Base-by-base conservation (phyloP, 2,329 filamentous ascomycete species). In the Aschersonia sp. region DNA sequence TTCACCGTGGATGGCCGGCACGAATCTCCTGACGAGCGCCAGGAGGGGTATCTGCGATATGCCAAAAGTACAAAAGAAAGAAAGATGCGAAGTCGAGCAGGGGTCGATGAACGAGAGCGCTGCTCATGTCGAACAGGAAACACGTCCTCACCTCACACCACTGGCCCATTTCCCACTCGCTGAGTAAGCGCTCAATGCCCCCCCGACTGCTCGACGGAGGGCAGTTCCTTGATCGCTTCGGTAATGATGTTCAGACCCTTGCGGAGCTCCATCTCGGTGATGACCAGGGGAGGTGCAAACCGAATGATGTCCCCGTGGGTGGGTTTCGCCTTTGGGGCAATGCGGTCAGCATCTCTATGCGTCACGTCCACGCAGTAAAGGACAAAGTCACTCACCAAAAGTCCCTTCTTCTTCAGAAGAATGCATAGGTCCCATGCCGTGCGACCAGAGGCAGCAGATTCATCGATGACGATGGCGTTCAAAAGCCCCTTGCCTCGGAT, bases 221-320 rank as follows among this genome's bases (percentile, higher is more conserved):
- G 89, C 47, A 98, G 74, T 66, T 96, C 89, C 55, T 75, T 72
- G 59, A 96, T 74, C 10, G 91, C 82, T 61, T 89, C 82, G 52
- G 80, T 75, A 61, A 98, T 94, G 59, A 92, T 91, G 47, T 65
- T 65, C 48, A 97, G 64, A 1, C 91, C 84, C 60, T 80, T 77
- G 56, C 80, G 75, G 55, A 98, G 83, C 68, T 98, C 80, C 51
- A 83, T 77, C 60, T 97, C 89, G 30, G 83, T 89, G 59, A 98
- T 97, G 54, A 98, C 89, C 48, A 98, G 73, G 28, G 92, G 92
- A 44, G 92, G 92, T n/a, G 92, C 92, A 52, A 98, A 84, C 50
- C 92, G 85, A 63, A 98, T 98, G 65, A 98, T 97, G 68, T 97
- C 96, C 61, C 94, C 84, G 67, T 98, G 92, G 5, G 92, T 98